Conservation (phyloP, 2,329 filamentous ascomycete genomes). For the Trichoderma afroharzianum region DNA sequence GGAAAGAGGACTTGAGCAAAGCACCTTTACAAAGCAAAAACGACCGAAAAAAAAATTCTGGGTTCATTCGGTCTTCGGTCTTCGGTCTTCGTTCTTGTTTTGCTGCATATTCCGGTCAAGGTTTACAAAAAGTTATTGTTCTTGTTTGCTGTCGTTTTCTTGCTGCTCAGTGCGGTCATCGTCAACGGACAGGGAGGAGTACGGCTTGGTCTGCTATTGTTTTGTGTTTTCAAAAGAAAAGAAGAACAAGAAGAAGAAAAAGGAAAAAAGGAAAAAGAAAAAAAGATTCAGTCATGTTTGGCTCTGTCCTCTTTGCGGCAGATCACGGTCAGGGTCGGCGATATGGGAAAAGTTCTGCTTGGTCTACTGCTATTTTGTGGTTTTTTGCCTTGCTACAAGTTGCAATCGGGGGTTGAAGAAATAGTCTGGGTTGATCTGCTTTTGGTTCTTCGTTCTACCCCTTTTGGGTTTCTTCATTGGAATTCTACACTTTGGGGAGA, state of each 20-base stretch:
- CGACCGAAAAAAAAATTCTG: not conserved
- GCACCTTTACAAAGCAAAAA: not conserved
- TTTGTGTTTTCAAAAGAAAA: not conserved
- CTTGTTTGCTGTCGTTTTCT: not conserved
- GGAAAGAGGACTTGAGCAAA: not conserved
- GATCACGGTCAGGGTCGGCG: not conserved
- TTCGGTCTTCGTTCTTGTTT: not conserved
- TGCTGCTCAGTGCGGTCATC: not conserved
- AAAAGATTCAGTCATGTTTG: not conserved
- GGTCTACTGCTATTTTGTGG: not conserved
- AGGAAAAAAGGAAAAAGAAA: not conserved
- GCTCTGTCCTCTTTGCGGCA: not conserved
- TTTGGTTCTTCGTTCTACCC: not conserved
- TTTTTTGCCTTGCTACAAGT: not conserved
- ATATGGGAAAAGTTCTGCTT: not conserved
- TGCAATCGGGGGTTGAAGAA: not conserved
- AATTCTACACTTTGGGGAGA: not conserved
- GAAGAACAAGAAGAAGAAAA: not conserved
- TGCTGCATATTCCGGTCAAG: not conserved
- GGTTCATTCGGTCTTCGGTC: not conserved
- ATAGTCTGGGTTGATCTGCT: not conserved
- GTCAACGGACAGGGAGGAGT: not conserved
- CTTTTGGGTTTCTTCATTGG: not conserved
- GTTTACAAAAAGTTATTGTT: not conserved
- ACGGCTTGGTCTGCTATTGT: not conserved